Conservation (phyloP, 345 rosid genomes). For the Carallia brachiata region DNA sequence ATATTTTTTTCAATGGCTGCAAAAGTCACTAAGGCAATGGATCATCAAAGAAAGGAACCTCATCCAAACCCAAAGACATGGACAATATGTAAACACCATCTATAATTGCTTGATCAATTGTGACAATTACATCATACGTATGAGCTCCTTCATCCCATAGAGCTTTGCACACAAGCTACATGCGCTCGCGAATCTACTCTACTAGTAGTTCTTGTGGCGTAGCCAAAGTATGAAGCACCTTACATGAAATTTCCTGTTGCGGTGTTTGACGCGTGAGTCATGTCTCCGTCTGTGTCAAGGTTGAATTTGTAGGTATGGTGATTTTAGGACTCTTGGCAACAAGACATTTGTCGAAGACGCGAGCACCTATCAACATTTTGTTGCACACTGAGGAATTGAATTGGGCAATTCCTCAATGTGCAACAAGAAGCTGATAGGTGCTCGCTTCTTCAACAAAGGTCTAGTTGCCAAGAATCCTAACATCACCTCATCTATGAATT, state of each 20-base stretch:
- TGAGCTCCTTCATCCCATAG: constrained; percentile 36
- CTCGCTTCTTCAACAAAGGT: too few relatives aligned
- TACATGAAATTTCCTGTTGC: constrained; percentile 42
- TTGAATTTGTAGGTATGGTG: constrained; percentile 44
- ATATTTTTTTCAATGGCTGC: constrained; percentile 46
- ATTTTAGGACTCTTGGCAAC: background rate
- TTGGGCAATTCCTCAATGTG: constrained; percentile 1
- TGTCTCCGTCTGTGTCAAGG: constrained; percentile 51
- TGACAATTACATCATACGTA: constrained; percentile 42
- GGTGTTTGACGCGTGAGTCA: constrained; percentile 55
- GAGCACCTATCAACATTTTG: constrained; percentile 52
- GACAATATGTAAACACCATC: constrained; percentile 56
- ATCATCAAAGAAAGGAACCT: constrained; percentile 34
- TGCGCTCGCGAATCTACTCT: constrained; percentile 47
- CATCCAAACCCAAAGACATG: background rate
- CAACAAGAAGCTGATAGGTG: too few relatives aligned
- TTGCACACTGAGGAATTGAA: constrained; percentile 52
- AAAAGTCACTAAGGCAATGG: constrained; percentile 50
- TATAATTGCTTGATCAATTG: constrained; percentile 47
- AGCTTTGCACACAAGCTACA: constrained; percentile 52
- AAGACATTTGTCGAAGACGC: constrained; percentile 43
- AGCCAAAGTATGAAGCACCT: constrained; percentile 42
- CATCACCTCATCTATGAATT: too few relatives aligned
- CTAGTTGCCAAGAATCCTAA: too few relatives aligned
- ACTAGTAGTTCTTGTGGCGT: constrained; percentile 42